Percentiles rank a stretch among this genome's conserved stretches.
phyloP scores from a whole-genome alignment of 192 early-diverging fungal genomes.

The Haplosporangium gracile region DNA sequence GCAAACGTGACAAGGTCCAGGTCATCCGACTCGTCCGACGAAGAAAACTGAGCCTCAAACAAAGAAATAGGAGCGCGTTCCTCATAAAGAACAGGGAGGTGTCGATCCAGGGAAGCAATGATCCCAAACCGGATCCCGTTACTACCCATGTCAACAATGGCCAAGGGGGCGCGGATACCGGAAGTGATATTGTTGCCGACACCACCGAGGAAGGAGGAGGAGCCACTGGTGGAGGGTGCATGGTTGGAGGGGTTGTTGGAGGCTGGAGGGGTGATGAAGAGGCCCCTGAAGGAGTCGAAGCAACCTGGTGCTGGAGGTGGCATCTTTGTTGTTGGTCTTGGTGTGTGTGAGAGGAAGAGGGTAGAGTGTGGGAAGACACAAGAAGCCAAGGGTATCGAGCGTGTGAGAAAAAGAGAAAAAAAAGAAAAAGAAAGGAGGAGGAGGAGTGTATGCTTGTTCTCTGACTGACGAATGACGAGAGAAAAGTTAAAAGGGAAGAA shows the following conservation, averaged over 20 bases:
- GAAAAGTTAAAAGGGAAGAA: background rate
- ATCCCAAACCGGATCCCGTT: conserved; percentile 73
- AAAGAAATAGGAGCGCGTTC: conserved; percentile 69
- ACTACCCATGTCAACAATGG: conserved; percentile 70
- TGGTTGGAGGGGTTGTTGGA: background rate
- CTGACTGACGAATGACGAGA: background rate
- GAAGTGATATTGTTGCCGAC: conserved; percentile 5
- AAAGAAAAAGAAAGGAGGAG: background rate
- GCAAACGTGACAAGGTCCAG: background rate
- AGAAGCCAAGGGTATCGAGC: background rate
- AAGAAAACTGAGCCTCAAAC: conserved; percentile 59
- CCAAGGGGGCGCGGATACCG: conserved; percentile 51
- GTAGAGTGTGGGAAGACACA: background rate
- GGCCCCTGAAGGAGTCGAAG: conserved; percentile 36
- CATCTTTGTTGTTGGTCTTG: background rate
- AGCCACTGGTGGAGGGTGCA: background rate
- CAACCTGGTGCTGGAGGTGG: conserved; percentile 31
- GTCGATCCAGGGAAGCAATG: conserved; percentile 58
- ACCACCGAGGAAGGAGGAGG: background rate
- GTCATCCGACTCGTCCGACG: background rate
- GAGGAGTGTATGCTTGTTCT: background rate
- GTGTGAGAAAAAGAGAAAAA: background rate
- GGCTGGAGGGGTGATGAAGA: conserved; percentile 18
- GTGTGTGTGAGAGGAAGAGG: background rate
- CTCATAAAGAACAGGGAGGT: conserved; percentile 67